These are phyloP conservation scores for Pestalotiopsis sp. DNA, from an alignment of 2,329 filamentous ascomycete species.

Conservation along the genomic window DNA sequence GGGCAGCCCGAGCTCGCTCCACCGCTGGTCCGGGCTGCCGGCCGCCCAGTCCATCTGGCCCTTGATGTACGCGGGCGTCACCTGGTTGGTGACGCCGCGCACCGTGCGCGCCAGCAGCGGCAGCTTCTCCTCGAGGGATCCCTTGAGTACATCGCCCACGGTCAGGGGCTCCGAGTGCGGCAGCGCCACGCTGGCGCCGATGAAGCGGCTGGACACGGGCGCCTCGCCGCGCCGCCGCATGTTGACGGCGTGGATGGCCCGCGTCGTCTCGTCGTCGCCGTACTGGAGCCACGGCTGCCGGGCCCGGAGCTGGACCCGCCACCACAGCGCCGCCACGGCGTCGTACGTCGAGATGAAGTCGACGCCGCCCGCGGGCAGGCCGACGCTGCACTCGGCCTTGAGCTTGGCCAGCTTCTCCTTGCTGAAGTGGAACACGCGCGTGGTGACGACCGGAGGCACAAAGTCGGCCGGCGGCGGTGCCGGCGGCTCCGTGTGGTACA, in stretches of 20 bases:
- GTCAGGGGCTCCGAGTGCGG: neutral
- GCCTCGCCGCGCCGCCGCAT: neutral
- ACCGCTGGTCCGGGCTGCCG: slow-evolving; percentile 5
- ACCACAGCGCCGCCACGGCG: slow-evolving; percentile 10
- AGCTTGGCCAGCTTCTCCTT: neutral
- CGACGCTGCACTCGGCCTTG: slow-evolving; percentile 2
- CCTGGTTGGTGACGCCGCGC: neutral
- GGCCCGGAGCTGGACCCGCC: slow-evolving; percentile 1
- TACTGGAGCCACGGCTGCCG: neutral
- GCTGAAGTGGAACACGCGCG: slow-evolving; percentile 8
- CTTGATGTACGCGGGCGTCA: slow-evolving; percentile 1
- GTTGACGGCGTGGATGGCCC: neutral
- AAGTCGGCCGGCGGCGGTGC: slow-evolving; percentile 3
- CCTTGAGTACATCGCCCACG: neutral
- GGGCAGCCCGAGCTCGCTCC: slow-evolving; percentile 7
- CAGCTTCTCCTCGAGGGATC: neutral
- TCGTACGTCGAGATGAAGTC: slow-evolving; percentile 2
- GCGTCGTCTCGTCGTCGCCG: neutral
- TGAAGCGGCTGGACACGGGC: neutral
- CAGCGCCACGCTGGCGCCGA: neutral
- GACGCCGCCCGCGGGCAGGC: neutral
- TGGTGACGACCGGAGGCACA: slow-evolving; percentile 3
- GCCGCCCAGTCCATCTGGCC: slow-evolving; percentile 3
- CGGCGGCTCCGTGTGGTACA: neutral
- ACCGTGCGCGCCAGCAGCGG: slow-evolving; percentile 9